A percentile compares a stretch with the other conserved stretches of the same genome.
phyloP scores from a whole-genome alignment of 352 stramenopile species.

The Peronospora tabacina region DNA sequence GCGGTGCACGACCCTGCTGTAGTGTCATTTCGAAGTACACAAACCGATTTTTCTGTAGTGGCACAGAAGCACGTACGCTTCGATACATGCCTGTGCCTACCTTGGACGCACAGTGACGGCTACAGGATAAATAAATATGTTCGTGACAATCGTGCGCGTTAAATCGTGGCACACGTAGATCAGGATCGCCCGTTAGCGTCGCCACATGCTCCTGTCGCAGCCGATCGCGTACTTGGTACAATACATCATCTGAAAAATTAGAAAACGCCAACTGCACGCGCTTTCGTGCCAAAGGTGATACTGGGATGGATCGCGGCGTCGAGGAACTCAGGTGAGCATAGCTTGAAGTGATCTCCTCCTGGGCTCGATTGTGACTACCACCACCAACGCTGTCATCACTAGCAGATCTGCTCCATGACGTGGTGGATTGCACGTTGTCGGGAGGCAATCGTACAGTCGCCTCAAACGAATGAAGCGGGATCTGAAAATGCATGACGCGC shows the following conservation, averaged over 20 bases:
- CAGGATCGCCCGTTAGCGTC: constrained; percentile 50
- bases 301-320: constrained; percentile 78
- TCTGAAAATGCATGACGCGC: constrained; percentile 85
- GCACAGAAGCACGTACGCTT: constrained; percentile 58
- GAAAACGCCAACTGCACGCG: constrained; percentile 72
- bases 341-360: constrained; percentile 33
- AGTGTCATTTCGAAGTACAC: constrained; percentile 86
- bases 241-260: constrained; percentile 77
- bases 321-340: constrained; percentile 40
- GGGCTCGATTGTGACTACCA: constrained; percentile 14
- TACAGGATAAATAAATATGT: constrained; percentile 83
- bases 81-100: constrained; percentile 64
- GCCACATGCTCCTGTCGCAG: constrained; percentile 65
- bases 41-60: constrained; percentile 55
- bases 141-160: constrained; percentile 74
- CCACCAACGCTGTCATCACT: constrained; percentile 16
- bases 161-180: constrained; percentile 61
- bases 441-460: constrained; percentile 68
- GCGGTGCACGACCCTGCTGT: constrained; percentile 34
- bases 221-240: constrained; percentile 76
- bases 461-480: constrained; percentile 77
- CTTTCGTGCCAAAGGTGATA: constrained; percentile 59
- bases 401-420: constrained; percentile 12
- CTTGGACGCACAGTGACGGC: constrained; percentile 77
- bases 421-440: constrained; percentile 15